Evolutionary conservation across 495 filamentous ascomycete genomes (phyloP), one percentile per base, ranked within the genome.

Genomic region (Daldinia grandis): DNA sequence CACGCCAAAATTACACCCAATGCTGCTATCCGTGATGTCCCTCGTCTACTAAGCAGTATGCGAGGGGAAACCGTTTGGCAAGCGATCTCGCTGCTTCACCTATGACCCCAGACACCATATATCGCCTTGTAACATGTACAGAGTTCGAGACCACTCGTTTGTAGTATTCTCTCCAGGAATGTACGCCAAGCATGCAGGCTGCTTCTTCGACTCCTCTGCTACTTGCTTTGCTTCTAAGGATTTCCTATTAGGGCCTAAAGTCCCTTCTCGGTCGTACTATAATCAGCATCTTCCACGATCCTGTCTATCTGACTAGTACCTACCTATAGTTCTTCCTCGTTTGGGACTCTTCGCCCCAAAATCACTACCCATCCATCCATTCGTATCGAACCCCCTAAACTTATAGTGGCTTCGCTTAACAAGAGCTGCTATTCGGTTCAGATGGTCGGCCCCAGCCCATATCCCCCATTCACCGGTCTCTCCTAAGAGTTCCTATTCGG

Each of bases 1-100:
- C 60, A 47, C 63, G 49, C 51, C 55, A 31, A 67, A 49, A 68
- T 53, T 72, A 19, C 56, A 57, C 40, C 33, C 17, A 14, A 61
- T 72, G 69, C 69, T 47, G 59, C 64, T 68, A 64, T 51, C 69
- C 69, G 69, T 50, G 37, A 24, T 49, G 14, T n/a, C 49, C 40
- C 38, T n/a, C n/a, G 8, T 30, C 17, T 1, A 21, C 17, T 1
- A 21, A 54, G 59, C 21, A 50, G 35, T 33, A 31, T 28, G 40
- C 27, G 17, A 19, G 56, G 40, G n/a, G 21, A 28, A 58, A 25
- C 35, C 19, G 25, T 30, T 38, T 61, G 49, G 28, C 28, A 49
- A 61, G 44, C 27, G 17, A 19, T n/a, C 44, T 35, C 25, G 40
- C 49, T 47, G 30, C 55, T 40, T 28, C 50, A 27, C 15, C 12